These are phyloP conservation scores for Scorias spongiosa DNA, from an alignment of 2,329 filamentous ascomycete species.

Conservation along the genomic window DNA sequence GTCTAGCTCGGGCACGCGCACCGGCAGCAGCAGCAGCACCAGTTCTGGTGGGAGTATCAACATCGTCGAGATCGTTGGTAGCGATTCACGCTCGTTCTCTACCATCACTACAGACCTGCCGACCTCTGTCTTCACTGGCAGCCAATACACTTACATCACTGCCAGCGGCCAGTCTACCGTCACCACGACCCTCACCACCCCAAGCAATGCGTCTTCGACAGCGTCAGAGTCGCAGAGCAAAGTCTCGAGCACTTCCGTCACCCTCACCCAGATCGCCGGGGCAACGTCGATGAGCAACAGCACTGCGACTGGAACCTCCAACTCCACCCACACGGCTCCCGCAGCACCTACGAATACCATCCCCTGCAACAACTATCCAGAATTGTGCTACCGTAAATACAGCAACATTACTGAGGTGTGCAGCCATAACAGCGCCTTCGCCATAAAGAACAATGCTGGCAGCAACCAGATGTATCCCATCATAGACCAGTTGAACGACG, in stretches of 20 bases:
- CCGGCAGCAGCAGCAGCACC: background rate
- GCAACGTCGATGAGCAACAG: constrained; percentile 6
- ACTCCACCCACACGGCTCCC: constrained; percentile 12
- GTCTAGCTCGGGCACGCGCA: background rate
- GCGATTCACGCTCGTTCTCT: constrained; percentile 8
- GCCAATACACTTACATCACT: constrained; percentile 14
- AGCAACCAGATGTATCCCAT: constrained; percentile 61
- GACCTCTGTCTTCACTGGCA: constrained; percentile 12
- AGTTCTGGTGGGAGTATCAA: background rate
- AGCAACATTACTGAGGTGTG: constrained; percentile 68
- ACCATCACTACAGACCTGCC: constrained; percentile 10
- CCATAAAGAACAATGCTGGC: constrained; percentile 52
- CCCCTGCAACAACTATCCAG: constrained; percentile 54
- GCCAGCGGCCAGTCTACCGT: constrained; percentile 13
- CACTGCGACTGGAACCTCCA: constrained; percentile 12
- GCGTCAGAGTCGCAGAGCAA: constrained; percentile 21
- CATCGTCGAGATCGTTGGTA: constrained; percentile 8
- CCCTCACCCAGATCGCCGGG: constrained; percentile 10
- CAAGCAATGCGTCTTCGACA: constrained; percentile 27
- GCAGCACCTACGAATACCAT: constrained; percentile 49
- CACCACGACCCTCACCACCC: constrained; percentile 10
- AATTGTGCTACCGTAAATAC: constrained; percentile 63
- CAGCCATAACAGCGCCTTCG: constrained; percentile 71
- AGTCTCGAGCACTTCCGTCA: constrained; percentile 7
- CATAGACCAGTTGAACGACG: constrained; percentile 60